These are phyloP conservation scores for Amanita exitialis DNA, from an alignment of 768 basidiomycete species.

Conservation along the genomic window DNA sequence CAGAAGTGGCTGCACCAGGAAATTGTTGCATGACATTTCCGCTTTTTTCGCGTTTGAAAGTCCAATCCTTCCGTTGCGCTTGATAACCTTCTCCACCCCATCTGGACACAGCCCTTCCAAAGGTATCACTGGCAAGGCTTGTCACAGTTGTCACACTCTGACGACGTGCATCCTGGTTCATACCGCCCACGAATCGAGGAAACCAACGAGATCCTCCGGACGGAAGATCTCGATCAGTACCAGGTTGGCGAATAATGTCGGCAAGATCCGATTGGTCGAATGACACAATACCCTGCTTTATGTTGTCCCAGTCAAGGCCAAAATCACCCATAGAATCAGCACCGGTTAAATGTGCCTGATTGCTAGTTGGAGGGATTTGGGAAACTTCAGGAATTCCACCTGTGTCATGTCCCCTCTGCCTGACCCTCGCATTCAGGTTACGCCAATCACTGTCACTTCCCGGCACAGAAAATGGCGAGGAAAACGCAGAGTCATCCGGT, in stretches of 20 bases:
- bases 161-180: slow-evolving; percentile 18
- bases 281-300: slow-evolving; percentile 2
- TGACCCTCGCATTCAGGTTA: slow-evolving; percentile 33
- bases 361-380: background rate
- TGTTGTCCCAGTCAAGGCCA: slow-evolving; percentile 4
- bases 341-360: background rate
- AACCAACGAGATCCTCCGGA: slow-evolving; percentile 13
- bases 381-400: background rate
- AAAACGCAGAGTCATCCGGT: slow-evolving; percentile 5
- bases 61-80: slow-evolving; percentile 40
- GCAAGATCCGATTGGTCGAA: background rate
- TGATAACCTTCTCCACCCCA: slow-evolving; percentile 41
- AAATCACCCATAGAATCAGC: background rate
- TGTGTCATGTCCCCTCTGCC: slow-evolving; percentile 16
- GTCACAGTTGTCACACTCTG: slow-evolving; percentile 31
- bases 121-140: slow-evolving; percentile 28
- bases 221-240: slow-evolving; percentile 12
- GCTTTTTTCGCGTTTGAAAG: slow-evolving; percentile 43
- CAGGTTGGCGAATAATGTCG: slow-evolving; percentile 15
- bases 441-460: slow-evolving; percentile 50
- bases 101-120: slow-evolving; percentile 24
- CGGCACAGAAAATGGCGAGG: slow-evolving; percentile 32
- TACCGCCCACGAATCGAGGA: slow-evolving; percentile 10
- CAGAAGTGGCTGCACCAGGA: background rate
- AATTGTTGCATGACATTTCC: slow-evolving; percentile 15